These are phyloP conservation scores for Phaeolepiota aurea DNA, from an alignment of 768 basidiomycete species.

Conservation along the genomic window DNA sequence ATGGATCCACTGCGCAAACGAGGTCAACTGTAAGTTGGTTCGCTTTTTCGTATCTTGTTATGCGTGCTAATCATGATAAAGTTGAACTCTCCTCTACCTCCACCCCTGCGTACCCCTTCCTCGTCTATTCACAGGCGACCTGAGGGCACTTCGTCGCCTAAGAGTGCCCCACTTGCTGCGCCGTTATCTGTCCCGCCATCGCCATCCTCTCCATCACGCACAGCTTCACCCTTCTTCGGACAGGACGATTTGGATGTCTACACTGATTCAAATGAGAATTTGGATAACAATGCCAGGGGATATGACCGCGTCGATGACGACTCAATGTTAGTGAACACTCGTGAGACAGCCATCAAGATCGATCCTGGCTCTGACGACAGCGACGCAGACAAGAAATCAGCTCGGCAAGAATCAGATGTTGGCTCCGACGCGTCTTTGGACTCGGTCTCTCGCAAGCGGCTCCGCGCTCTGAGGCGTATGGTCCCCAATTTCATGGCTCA, in stretches of 20 bases:
- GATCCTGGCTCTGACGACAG: too few species aligned
- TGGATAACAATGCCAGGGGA: neutral
- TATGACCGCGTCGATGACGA: too few species aligned
- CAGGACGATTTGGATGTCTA: neutral
- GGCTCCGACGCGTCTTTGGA: slow-evolving; percentile 8
- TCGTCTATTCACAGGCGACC: slow-evolving; percentile 7
- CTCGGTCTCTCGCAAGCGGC: slow-evolving; percentile 21
- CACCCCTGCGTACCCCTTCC: too few species aligned
- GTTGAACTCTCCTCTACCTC: too few species aligned
- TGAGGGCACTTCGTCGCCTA: neutral
- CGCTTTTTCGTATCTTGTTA: too few species aligned
- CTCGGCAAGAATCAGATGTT: slow-evolving; percentile 1
- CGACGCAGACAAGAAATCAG: slow-evolving; percentile 2
- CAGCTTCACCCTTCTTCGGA: neutral
- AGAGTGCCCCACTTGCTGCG: neutral
- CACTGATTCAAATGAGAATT: neutral
- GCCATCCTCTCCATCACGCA: neutral
- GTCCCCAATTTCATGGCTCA: slow-evolving; percentile 47
- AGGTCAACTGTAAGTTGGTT: too few species aligned
- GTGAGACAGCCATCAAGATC: neutral
- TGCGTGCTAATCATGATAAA: too few species aligned
- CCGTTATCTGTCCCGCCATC: neutral
- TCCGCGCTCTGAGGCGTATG: slow-evolving; percentile 37
- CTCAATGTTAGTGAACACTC: neutral
- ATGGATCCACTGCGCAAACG: slow-evolving; percentile 1